phyloP scores from a whole-genome alignment of 2,329 filamentous ascomycete species.

The Escovopsis sp. region DNA sequence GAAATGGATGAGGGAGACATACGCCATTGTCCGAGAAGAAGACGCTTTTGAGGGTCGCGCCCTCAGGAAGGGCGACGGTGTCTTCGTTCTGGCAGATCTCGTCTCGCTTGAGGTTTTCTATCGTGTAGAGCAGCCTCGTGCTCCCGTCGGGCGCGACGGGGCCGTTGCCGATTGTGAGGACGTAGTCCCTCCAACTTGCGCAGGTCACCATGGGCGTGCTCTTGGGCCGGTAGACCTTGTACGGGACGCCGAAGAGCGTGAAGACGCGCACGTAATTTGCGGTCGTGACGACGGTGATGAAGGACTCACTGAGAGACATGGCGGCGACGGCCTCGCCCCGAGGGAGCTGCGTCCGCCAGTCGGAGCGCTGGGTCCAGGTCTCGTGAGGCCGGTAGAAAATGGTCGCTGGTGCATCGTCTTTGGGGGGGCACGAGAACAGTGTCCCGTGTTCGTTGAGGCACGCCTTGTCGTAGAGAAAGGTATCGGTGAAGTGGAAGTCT shows the following conservation, averaged over 20 bases:
- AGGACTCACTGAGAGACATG: constrained; percentile 82
- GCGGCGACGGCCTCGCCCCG: constrained; percentile 73
- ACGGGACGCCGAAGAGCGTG: constrained; percentile 81
- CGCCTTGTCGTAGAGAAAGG: constrained; percentile 89
- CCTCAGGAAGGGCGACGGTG: constrained; percentile 67
- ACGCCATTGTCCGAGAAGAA: constrained; percentile 91
- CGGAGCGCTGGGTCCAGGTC: constrained; percentile 72
- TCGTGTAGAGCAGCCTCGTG: constrained; percentile 71
- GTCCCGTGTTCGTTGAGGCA: constrained; percentile 77
- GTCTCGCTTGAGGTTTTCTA: constrained; percentile 87
- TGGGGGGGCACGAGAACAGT: constrained; percentile 68
- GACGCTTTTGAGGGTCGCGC: constrained; percentile 59
- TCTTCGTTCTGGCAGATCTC: constrained; percentile 94
- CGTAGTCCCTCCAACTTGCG: constrained; percentile 86
- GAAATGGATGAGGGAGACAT: constrained; percentile 21
- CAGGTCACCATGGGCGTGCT: constrained; percentile 82
- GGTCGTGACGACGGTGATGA: constrained; percentile 77
- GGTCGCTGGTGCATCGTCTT: constrained; percentile 50
- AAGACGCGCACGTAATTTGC: constrained; percentile 84
- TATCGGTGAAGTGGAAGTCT: constrained; percentile 96
- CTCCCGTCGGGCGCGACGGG: constrained; percentile 65
- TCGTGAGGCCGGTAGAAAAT: constrained; percentile 97
- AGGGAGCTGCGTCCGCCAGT: constrained; percentile 84
- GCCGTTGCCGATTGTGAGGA: constrained; percentile 92
- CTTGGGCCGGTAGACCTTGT: constrained; percentile 83